Base-by-base conservation (phyloP, 1,284 basidiomycete genomes). In the Amylostereum areolatum region DNA sequence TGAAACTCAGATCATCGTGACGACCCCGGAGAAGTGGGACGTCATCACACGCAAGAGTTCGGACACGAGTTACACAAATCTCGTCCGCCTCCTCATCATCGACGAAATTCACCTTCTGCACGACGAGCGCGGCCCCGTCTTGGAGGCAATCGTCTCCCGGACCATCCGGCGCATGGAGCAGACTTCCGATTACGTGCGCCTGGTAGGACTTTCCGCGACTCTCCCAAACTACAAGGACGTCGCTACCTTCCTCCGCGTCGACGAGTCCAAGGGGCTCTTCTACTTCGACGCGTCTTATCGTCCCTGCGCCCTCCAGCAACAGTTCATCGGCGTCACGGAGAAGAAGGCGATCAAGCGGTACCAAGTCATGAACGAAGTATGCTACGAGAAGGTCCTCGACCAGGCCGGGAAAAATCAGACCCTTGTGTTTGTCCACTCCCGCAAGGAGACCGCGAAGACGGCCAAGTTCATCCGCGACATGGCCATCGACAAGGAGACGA, bases 1-100 rank as follows among this genome's bases (percentile, higher is more conserved):
- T 3, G 92, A 97, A 66, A 98, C 97, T 0, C 96, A 99, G 66
- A 92, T 99, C 62, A 98, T 99, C 65, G 95, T 99, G 56, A 98
- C 96, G 0, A 99, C 97, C 0, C 97, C 97, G 0, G 97, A 99
- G 71, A 99, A 99, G 68, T 99, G 94, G 93, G 97, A 99, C 62
- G 95, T 98, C 59, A 97, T 99, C 66, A 98, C 94, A 29, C 89
- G 97, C 57, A 99, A 99, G 74, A 92, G 87, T 58, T 96, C 94
- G 5, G 97, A 99, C 62, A 95, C 92, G 18, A 91, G 87, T 55
- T 99, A 98, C 69, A 98, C 95, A 49, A 99, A 97, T 64, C 84
- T 99, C 46, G 96, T 99, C 11, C 84, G 94, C 12, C 82, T 99
- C 48, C 84, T 99, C 69, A 99, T 99, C 66, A 91, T 99, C 57